Evolutionary conservation across 495 filamentous ascomycete species (phyloP), one percentile per base, ranked within the genome.

Genomic region (Aspergillus cristatus): DNA sequence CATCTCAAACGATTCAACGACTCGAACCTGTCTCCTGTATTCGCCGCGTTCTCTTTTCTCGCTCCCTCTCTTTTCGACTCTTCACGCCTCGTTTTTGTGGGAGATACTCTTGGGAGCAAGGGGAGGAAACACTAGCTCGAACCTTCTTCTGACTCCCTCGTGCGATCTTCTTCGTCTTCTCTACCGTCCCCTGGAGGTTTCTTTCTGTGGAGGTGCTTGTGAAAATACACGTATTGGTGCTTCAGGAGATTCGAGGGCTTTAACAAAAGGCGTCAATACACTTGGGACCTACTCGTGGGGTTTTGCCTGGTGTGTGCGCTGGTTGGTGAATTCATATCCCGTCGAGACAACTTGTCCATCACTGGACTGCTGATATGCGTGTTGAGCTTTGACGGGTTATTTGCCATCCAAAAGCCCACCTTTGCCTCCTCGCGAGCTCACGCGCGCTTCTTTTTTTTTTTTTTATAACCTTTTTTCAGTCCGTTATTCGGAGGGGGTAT

Each of bases 401-500:
- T 37, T 32, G 35, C 32, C 32, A 43, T 28, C 40, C 34, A 30
- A 4, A 30, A n/a, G 10, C 28, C 28, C 28, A n/a, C 12, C 28
- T n/a, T 30, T n/a, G n/a, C n/a, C n/a, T n/a, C n/a, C 28, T 14
- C 28, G 10, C 28, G 28, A 30, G 4, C 10, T n/a, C n/a, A 30
- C 4, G 28, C 28, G 28, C 28, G 28, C n/a, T 11, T 5, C 20
- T 24, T 8, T 24, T 8, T 8, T 24, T 24, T 24, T 24, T 24
- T 24, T 24, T 8, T 24, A 4, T 8, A 4, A 8, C 8, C 44
- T 42, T 43, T 53, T 52, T 49, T 48, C 48, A 46, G 46, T 39
- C 49, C 45, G 37, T 38, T 57, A n/a, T 54, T 67, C 57, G 68
- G 68, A 71, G 74, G 67, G 68, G 71, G 67, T 65, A 67, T 71